Base-by-base conservation (phyloP, 768 basidiomycete species). In the Krasilnikovozyma curviuscula region DNA sequence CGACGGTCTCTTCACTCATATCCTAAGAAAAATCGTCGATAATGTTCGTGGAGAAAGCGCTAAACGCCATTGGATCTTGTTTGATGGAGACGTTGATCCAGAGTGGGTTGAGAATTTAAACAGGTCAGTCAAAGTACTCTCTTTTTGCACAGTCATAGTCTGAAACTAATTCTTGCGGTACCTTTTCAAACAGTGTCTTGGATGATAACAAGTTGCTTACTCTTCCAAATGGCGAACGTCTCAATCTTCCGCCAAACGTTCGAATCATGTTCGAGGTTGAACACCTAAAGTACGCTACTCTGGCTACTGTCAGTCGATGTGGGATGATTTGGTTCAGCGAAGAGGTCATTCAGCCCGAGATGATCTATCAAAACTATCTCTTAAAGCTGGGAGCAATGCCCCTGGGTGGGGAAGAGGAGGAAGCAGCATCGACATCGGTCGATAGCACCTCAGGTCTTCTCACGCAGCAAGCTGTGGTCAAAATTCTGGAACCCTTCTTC, bases 301-400 rank as follows among this genome's bases (percentile, higher is more conserved):
- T 82, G 46, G 93, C 93, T 14, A 98, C 93, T 24, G 93, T 98
- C 71, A 93, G 86, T 75, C 89, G 93, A 48, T 98, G 93, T 60
- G 93, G 93, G 63, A 98, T 98, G 93, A 91, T 98, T 57, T 98
- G 93, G 93, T 98, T 98, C 69, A 95, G 88, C 62, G 88, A 95
- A 50, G 88, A 95, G 55, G 78, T 93, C 40, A 77, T 98, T 24
- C 80, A 84, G 54, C 78, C 88, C 6, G 67, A 71, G 1, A 95
- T 97, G 93, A 75, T 93, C 16, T 93, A 82, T 64, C 76, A 74
- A 44, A 74, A 95, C 61, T 91, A 95, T 60, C 74, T 98, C 39
- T 71, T 74, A 44, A 78, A 79, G 0, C 69, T 97, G 24, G 71
- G 78, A 0, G 68, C 76, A 2, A 69, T 79, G 1, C 75, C 86